Base-by-base conservation (phyloP, 306 rosid genomes). In the Bauhinia variegata region DNA sequence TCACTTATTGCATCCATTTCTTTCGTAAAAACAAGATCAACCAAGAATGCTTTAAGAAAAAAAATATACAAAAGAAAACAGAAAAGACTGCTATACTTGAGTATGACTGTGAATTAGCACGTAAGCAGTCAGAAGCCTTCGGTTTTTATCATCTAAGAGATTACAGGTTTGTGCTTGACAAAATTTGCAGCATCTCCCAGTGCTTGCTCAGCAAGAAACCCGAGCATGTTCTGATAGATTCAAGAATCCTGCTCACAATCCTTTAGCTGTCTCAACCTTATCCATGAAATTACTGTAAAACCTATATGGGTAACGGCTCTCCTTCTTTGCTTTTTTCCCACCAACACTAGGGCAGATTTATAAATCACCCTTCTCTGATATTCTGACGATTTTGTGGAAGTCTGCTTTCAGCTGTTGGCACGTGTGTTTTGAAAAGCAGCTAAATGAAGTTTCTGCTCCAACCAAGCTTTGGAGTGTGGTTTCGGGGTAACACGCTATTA, bases 81-180 rank as follows among this genome's bases (percentile, higher is more conserved):
- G n/a, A 23, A 23, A 23, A 23, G 28, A 23, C 28, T 23, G 28
- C 28, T 23, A 23, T 23, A 23, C 28, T 23, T 23, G 28, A 23
- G 28, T 23, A 23, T 23, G 28, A 23, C 28, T 23, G 28, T 23
- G 28, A 23, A 23, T 1, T 23, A 23, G 28, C 28, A 66, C n/a
- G 61, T 4, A 23, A 43, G 8, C 32, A 41, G 19, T 12, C 49
- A 42, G 39, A 16, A 55, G 13, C 23, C n/a, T 8, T 31, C 63
- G 31, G 8, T 32, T 43, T 72, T 68, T n/a, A n/a, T n/a, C n/a
- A n/a, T 63, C 53, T 48, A 36, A 54, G 63, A 69, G 23, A 74
- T 30, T 68, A 44, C 6, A 42, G 69, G 18, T 23, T 36, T 28
- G 12, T 18, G n/a, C 57, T 37, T 32, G 53, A 65, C 57, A 49